Evolutionary conservation across 495 filamentous ascomycete genomes (phyloP).

Genomic region (Astrothelium macrocarpum): DNA sequence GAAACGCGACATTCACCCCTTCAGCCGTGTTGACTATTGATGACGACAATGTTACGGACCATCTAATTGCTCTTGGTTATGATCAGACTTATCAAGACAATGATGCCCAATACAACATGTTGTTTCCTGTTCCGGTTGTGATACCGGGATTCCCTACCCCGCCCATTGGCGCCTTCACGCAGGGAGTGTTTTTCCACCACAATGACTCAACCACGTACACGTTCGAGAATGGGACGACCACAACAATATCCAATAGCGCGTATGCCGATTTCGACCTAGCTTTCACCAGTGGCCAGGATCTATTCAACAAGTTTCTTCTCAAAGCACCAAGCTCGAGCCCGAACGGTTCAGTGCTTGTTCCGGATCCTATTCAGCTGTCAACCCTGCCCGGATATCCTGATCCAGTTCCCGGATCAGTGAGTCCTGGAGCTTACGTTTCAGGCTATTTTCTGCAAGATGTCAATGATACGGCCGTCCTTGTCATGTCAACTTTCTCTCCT

Average conservation of each 20-base stretch:
- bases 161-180: neutral
- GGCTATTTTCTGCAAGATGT: neutral
- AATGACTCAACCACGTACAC: neutral
- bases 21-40: neutral
- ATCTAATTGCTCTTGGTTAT: neutral
- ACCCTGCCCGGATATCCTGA: neutral
- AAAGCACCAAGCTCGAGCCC: neutral
- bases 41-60: neutral
- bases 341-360: neutral
- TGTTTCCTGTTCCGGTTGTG: neutral
- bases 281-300: neutral
- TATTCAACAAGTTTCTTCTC: neutral
- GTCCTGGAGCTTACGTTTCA: neutral
- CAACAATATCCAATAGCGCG: neutral
- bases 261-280: neutral
- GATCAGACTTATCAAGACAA: neutral
- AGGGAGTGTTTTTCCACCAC: neutral
- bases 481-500: neutral
- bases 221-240: neutral
- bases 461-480: neutral
- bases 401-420: neutral
- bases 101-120: neutral
- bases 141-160: neutral
- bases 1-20: neutral
- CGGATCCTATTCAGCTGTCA: neutral